A percentile compares a stretch with the other conserved stretches of the same genome.
These are phyloP conservation scores for Seiridium cupressi DNA, from an alignment of 2,329 filamentous ascomycete genomes.

Conservation along the genomic window DNA sequence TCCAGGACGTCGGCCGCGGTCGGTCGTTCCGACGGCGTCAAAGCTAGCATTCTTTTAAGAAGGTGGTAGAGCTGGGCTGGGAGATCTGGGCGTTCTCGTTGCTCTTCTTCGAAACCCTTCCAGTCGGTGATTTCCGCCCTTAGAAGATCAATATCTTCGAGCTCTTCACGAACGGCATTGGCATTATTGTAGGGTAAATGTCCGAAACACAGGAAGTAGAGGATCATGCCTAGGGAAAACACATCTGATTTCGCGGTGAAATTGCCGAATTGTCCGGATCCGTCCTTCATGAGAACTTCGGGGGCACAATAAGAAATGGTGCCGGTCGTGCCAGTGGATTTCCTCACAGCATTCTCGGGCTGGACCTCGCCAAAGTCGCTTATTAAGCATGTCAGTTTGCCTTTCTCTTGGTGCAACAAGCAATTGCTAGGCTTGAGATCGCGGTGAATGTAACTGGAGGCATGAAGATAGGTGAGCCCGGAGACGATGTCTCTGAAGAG, in stretches of 20 bases:
- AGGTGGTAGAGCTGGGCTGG: conserved; percentile 84
- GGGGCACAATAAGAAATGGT: conserved; percentile 98
- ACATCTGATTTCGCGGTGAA: conserved; percentile 97
- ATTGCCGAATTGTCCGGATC: conserved; percentile 75
- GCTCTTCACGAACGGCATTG: conserved; percentile 83
- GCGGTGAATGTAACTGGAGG: conserved; percentile 90
- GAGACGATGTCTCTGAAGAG: conserved; percentile 95
- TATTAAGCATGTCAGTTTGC: conserved; percentile 76
- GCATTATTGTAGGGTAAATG: conserved; percentile 81
- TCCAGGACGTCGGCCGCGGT: conserved; percentile 82
- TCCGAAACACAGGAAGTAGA: conserved; percentile 97
- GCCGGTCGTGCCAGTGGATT: conserved; percentile 88
- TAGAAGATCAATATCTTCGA: conserved; percentile 84
- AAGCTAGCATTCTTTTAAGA: conserved; percentile 75
- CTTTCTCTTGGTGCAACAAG: conserved; percentile 74
- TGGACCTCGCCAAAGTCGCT: conserved; percentile 99
- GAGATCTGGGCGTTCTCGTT: conserved; percentile 73
- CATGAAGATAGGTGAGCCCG: conserved; percentile 84
- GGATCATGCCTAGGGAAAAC: conserved; percentile 97
- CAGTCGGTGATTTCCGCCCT: conserved; percentile 83
- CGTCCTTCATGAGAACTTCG: conserved; percentile 75
- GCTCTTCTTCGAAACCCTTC: conserved; percentile 81
- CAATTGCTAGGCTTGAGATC: conserved; percentile 97
- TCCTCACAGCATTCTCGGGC: conserved; percentile 74
- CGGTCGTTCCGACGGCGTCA: conserved; percentile 74